Conservation (phyloP, 2,329 filamentous ascomycete genomes). For the Ambrosiella xylebori region DNA sequence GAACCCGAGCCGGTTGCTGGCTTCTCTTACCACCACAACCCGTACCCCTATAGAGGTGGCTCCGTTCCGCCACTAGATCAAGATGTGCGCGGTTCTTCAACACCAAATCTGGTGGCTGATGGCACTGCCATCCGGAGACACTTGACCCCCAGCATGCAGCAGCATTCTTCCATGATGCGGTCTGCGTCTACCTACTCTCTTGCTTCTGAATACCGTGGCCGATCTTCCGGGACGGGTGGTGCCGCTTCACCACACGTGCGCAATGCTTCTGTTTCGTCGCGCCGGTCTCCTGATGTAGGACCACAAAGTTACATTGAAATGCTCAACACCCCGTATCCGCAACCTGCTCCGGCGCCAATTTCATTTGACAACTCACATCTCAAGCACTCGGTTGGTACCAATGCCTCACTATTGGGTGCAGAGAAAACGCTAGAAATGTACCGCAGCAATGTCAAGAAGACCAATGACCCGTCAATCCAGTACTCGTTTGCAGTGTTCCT, state of each 20-base stretch:
- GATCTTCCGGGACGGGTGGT: conserved; percentile 34
- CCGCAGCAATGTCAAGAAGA: conserved; percentile 90
- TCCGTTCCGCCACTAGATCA: conserved; percentile 25
- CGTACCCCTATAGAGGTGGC: conserved; percentile 25
- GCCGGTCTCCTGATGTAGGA: conserved; percentile 38
- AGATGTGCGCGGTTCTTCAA: conserved; percentile 29
- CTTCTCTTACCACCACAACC: conserved; percentile 47
- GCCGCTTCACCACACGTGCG: conserved; percentile 25
- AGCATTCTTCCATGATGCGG: conserved; percentile 43
- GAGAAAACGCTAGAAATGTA: conserved; percentile 98
- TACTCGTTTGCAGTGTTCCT: conserved; percentile 95
- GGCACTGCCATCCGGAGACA: conserved; percentile 36
- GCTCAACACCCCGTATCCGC: conserved; percentile 58
- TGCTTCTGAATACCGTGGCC: conserved; percentile 53
- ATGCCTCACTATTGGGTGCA: conserved; percentile 76
- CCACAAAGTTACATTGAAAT: conserved; percentile 40
- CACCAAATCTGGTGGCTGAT: conserved; percentile 34
- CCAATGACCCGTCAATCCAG: conserved; percentile 73
- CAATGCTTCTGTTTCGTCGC: conserved; percentile 31
- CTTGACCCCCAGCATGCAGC: conserved; percentile 40
- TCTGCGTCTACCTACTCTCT: conserved; percentile 64
- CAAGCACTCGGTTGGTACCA: conserved; percentile 63
- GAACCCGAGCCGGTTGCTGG: conserved; percentile 33
- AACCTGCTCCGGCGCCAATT: conserved; percentile 51
- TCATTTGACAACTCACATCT: conserved; percentile 67